Conservation (phyloP, 768 basidiomycete species). For the Mycena floridula region DNA sequence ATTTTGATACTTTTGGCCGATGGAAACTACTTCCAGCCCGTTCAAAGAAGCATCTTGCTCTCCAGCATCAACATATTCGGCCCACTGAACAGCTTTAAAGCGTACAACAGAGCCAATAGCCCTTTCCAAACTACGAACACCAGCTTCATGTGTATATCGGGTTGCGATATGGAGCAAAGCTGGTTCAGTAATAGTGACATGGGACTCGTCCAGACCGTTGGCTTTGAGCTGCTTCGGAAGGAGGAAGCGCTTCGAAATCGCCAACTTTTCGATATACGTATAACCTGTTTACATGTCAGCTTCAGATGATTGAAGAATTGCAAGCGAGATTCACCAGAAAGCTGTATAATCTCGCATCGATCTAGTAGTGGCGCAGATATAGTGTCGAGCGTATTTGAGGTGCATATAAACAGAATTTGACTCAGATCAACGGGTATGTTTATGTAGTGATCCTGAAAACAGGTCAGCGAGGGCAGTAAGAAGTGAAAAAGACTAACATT, state of each 20-base stretch:
- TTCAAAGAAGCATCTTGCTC: constrained; percentile 11
- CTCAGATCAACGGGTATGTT: constrained; percentile 85
- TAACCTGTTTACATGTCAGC: constrained; percentile 43
- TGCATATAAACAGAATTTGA: constrained; percentile 89
- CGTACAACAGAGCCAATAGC: constrained; percentile 86
- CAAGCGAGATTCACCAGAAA: constrained; percentile 47
- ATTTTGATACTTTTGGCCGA: constrained; percentile 40
- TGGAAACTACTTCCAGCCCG: constrained; percentile 13
- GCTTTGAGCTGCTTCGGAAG: constrained; percentile 82
- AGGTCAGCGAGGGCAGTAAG: neutral
- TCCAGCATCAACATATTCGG: constrained; percentile 51
- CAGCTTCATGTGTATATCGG: constrained; percentile 85
- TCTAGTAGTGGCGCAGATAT: constrained; percentile 86
- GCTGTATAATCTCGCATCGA: constrained; percentile 81
- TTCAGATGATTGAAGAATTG: neutral
- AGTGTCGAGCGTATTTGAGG: constrained; percentile 85
- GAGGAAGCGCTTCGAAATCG: constrained; percentile 82
- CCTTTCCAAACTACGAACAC: constrained; percentile 86
- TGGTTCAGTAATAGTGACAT: constrained; percentile 62
- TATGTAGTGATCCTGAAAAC: constrained; percentile 78
- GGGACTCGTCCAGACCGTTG: constrained; percentile 62
- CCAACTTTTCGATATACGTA: constrained; percentile 87
- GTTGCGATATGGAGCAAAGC: constrained; percentile 69
- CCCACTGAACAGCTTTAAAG: constrained; percentile 89
- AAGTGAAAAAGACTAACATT: constrained; percentile 39